Evolutionary conservation across 2,329 filamentous ascomycete genomes (phyloP).

Genomic region (Emmonsia crescens): DNA sequence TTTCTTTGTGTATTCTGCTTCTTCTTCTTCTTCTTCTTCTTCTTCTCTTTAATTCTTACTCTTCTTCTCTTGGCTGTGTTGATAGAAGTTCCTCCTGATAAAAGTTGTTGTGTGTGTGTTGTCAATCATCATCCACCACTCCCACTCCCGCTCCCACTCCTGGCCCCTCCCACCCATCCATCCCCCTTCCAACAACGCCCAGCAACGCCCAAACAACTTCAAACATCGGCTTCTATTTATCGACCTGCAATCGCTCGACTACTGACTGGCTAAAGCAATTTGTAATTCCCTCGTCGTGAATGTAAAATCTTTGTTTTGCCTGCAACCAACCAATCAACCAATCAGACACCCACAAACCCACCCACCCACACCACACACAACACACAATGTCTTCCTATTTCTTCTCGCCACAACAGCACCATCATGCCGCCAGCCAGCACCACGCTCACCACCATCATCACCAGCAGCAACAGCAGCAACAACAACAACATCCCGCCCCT

Average conservation of each 20-base stretch:
- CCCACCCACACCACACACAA: too few species aligned
- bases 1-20: constrained; percentile 12
- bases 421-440: constrained; percentile 21
- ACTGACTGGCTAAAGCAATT: too few species aligned
- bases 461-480: constrained; percentile 28
- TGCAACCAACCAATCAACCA: background rate
- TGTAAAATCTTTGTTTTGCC: background rate
- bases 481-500: constrained; percentile 26
- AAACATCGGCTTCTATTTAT: constrained; percentile 2
- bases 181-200: background rate
- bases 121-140: background rate
- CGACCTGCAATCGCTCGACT: background rate
- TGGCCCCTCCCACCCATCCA: background rate
- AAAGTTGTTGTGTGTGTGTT: background rate
- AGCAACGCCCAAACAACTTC: background rate
- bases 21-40: constrained; percentile 12
- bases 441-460: constrained; percentile 33
- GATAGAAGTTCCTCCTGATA: background rate
- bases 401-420: constrained; percentile 35
- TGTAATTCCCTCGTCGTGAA: too few species aligned
- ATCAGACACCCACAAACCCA: background rate
- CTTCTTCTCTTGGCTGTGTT: background rate
- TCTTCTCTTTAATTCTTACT: constrained; percentile 13
- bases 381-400: constrained; percentile 37
- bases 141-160: background rate